Base-by-base conservation (phyloP, 2,329 filamentous ascomycete genomes). In the Colletotrichum viniferum region DNA sequence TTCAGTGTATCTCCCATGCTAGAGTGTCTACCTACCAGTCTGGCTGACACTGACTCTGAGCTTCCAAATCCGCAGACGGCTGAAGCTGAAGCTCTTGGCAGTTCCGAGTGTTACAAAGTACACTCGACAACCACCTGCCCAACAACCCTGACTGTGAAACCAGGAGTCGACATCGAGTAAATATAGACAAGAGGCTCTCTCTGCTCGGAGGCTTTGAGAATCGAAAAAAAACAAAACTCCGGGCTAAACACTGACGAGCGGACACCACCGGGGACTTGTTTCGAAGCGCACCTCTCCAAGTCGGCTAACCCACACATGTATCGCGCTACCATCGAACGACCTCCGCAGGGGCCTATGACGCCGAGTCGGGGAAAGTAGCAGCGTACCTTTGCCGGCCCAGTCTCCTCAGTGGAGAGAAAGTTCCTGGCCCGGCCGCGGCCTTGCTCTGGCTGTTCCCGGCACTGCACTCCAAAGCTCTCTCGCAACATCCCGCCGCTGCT, bases 321-420 rank as follows among this genome's bases (percentile, higher is more conserved):
- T 73, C 64, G 43, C 60, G 73, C 70, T 76, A 76, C 64, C 69
- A 76, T 76, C 64, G 69, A 73, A 73, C 55, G 68, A 71, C 60
- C 68, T 71, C 68, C 68, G 58, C 68, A 71, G 26, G 68, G 63
- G 56, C 63, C 73, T 75, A 69, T 73, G 73, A 75, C 63, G 63
- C 69, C 73, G 63, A 63, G 69, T 75, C 43, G 69, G 63, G 69
- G 38, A 68, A 76, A 48, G 73, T 73, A 73, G 56, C 69, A 68
- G 58, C 58, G 69, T 64, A 38, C 70, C 69, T 64, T 73, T 73
- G 36, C 73, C 70, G 73, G 72, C 10, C 5, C 63, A 73, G 55
- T 32, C 58, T 62, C 58, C 58, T 62, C 67, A 71, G 66, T 65
- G 67, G 69, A 60, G 69, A 69, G 71, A 74, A 66, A 63, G 32